phyloP scores from a whole-genome alignment of 2,329 filamentous ascomycete species.

The Exophiala viscosa region DNA sequence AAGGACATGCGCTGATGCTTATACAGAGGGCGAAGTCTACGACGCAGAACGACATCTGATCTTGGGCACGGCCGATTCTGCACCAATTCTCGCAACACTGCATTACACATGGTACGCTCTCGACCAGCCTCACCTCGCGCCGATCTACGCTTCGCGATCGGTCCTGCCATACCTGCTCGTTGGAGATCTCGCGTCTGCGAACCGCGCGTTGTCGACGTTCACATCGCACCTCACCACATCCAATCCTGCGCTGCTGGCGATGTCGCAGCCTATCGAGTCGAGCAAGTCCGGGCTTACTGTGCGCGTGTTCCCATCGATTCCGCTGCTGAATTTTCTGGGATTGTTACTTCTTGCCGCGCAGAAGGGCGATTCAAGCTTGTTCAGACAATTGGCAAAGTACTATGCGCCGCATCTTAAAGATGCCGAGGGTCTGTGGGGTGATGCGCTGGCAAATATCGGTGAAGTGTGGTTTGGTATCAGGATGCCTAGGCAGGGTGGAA shows the following conservation, averaged over 20 bases:
- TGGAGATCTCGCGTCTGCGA: constrained; percentile 86
- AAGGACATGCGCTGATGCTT: not conserved
- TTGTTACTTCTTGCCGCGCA: constrained; percentile 80
- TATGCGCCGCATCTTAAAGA: constrained; percentile 78
- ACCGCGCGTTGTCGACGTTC: constrained; percentile 74
- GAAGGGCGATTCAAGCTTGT: constrained; percentile 72
- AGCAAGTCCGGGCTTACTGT: constrained; percentile 60
- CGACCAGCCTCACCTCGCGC: constrained; percentile 82
- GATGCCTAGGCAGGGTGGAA: constrained; percentile 74
- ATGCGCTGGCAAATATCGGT: constrained; percentile 77
- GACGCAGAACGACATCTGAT: constrained; percentile 84
- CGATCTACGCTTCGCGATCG: constrained; percentile 78
- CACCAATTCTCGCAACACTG: constrained; percentile 72
- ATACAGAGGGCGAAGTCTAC: constrained; percentile 76
- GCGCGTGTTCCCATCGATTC: constrained; percentile 81
- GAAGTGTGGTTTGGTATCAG: constrained; percentile 97
- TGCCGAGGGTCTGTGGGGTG: constrained; percentile 66
- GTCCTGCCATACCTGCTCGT: constrained; percentile 87
- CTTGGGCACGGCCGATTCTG: constrained; percentile 76
- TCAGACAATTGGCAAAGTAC: constrained; percentile 74
- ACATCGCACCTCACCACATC: constrained; percentile 57
- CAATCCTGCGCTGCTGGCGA: constrained; percentile 55
- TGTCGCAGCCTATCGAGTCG: constrained; percentile 75
- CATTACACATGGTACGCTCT: constrained; percentile 93
- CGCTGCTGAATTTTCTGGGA: constrained; percentile 91